A percentile compares a stretch with the other conserved stretches of the same genome.
phyloP scores from a whole-genome alignment of 768 basidiomycete species.

The Suillus weaverae region DNA sequence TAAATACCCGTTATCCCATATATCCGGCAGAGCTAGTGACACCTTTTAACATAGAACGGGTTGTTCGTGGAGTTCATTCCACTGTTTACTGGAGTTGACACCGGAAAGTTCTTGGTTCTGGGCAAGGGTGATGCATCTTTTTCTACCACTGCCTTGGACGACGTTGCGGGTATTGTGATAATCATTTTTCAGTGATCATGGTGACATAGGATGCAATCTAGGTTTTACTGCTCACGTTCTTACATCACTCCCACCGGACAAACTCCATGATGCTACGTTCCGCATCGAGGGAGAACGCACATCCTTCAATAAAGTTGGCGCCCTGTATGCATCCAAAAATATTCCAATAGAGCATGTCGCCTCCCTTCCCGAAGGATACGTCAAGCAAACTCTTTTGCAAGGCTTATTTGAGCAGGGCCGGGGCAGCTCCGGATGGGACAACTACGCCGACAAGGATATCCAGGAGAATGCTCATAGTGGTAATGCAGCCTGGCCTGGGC shows the following conservation, averaged over 20 bases:
- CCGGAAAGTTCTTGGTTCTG: slow-evolving; percentile 32
- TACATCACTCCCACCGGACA: slow-evolving; percentile 27
- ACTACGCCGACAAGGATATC: slow-evolving; percentile 28
- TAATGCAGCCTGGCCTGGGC: slow-evolving; percentile 35
- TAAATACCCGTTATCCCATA: slow-evolving; percentile 15
- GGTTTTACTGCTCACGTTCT: slow-evolving; percentile 38
- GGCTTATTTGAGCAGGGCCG: slow-evolving; percentile 28
- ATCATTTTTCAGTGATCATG: slow-evolving; percentile 12
- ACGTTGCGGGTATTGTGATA: slow-evolving; percentile 32
- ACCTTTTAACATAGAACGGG: slow-evolving; percentile 30
- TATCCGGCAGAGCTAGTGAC: neutral
- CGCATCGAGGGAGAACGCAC: slow-evolving; percentile 38
- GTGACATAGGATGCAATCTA: slow-evolving; percentile 10
- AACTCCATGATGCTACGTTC: slow-evolving; percentile 32
- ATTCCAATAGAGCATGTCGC: slow-evolving; percentile 22
- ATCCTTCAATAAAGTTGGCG: slow-evolving; percentile 26
- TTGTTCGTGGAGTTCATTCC: slow-evolving; percentile 33
- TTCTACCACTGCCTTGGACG: slow-evolving; percentile 34
- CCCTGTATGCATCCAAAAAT: slow-evolving; percentile 25
- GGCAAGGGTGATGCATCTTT: slow-evolving; percentile 31
- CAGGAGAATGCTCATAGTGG: slow-evolving; percentile 31
- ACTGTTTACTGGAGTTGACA: slow-evolving; percentile 27
- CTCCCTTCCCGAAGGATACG: slow-evolving; percentile 30
- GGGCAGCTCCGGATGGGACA: slow-evolving; percentile 36
- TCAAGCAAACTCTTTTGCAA: slow-evolving; percentile 33